Base-by-base conservation (phyloP, 163 green algal genomes). In the Coccomyxa subellipsoidea region DNA sequence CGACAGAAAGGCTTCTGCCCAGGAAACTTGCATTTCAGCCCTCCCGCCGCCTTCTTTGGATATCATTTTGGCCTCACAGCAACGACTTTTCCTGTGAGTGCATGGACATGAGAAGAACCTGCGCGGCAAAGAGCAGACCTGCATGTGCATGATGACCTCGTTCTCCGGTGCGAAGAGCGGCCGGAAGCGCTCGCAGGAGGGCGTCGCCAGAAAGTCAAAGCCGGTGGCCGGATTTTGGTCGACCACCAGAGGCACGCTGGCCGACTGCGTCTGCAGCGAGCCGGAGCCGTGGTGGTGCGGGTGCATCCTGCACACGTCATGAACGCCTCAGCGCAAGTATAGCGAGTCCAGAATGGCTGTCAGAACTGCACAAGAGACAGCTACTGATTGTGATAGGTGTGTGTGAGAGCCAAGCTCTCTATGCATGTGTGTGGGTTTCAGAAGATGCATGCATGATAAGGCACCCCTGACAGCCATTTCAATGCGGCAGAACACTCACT, bases 281-380 rank as follows among this genome's bases (percentile, higher is more conserved):
- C 59, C 40, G 8, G 82, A 79, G 7, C 82, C 82, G 9, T 85
- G 82, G 77, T 85, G 82, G 31, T 85, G 82, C 3, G 82, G 82
- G 27, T 85, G 82, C 5, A 82, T 59, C 82, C 82, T 85, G 69
- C 39, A 80, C 5, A 38, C 1, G n/a, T 31, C 23, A 31, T 54
- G 69, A 75, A 66, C 21, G 18, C 31, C 34, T 18, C 21, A 59
- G 27, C 9, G 29, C 54, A 69, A 38, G 34, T 12, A 66, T 66
- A 66, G 12, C 47, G 18, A 66, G 47, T 35, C 1, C 7, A 35
- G 66, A 34, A 29, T 29, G 47, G 47, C 47, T 12, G 47, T 66
- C 47, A 66, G 47, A 66, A 29, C 12, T 66, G 18, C 12, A 66
- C 47, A n/a, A n/a, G n/a, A n/a, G n/a, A n/a, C n/a, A n/a, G n/a